Base-by-base conservation (phyloP, 768 basidiomycete genomes). In the Leccinum rimulosum region DNA sequence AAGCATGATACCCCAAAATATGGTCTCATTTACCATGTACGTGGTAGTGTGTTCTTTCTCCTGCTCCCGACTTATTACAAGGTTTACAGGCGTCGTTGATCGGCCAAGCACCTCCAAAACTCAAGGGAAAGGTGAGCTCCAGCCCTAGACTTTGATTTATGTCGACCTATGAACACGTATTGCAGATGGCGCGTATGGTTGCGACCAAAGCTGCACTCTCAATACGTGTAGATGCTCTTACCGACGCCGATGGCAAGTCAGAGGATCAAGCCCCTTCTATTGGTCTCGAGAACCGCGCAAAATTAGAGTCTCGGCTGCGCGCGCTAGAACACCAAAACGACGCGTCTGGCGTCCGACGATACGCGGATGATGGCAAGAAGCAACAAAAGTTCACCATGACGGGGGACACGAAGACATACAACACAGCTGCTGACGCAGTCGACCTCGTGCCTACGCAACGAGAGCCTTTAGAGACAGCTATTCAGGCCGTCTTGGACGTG, bases 1-100 rank as follows among this genome's bases (percentile, higher is more conserved):
- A 89, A 89, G 69, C 88, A 98, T 63, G 96, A 98, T 78, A 98
- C 96, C 61, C 95, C 96, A 27, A 99, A 99, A 78, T 98, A 99
- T 70, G 97, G 97, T 61, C 80, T 98, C n/a, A 98, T 99, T 66
- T 99, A 98, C 77, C 97, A 98, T 78, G 93, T 91, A 73, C 38
- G 84, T 77, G 12, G 22, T 19, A n/a, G 35, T 22, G 11, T 58
- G 54, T 58, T 30, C 2, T 55, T 43, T n/a, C 38, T 30, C 45
- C 43, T 36, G 52, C 52, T 57, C 35, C 14, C 6, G 51, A 52
- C 58, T 55, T 30, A 63, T 28, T 52, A 54, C 12, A 59, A 62
- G 49, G 12, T 31, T 7, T 56, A 9, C 52, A 93, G 91, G 94
- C 96, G 40, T 97, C 95, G 1, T 82, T 99, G 56, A 91, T 98